phyloP scores from a whole-genome alignment of 768 basidiomycete genomes.

The Podaxis carcinomalis region DNA sequence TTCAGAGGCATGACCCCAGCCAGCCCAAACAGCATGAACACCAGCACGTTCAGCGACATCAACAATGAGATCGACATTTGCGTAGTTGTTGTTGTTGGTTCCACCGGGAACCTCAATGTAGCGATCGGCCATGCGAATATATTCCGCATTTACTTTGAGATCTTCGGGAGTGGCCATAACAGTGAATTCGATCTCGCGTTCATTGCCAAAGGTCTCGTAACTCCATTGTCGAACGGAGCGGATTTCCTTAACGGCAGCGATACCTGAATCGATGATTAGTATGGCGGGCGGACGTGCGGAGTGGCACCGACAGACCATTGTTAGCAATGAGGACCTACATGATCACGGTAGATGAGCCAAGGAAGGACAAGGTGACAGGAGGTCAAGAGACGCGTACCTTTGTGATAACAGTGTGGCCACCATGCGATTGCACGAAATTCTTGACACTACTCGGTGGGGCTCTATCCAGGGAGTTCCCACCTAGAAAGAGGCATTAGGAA shows the following conservation, averaged over 20 bases:
- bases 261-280: slow-evolving; percentile 52
- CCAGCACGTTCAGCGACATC: slow-evolving; percentile 96
- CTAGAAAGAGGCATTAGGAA: slow-evolving; percentile 36
- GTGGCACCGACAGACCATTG: slow-evolving; percentile 59
- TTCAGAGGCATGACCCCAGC: slow-evolving; percentile 99
- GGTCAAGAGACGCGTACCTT: slow-evolving; percentile 54
- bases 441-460: slow-evolving; percentile 75
- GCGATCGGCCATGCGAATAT: slow-evolving; percentile 99
- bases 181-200: slow-evolving; percentile 95
- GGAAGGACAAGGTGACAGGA: not conserved
- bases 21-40: slow-evolving; percentile 99
- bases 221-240: slow-evolving; percentile 99
- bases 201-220: slow-evolving; percentile 97
- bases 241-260: slow-evolving; percentile 99
- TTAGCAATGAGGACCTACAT: slow-evolving; percentile 94
- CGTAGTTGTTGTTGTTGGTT: slow-evolving; percentile 99
- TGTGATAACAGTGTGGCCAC: slow-evolving; percentile 98
- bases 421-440: slow-evolving; percentile 88
- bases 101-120: slow-evolving; percentile 99
- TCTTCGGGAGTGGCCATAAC: slow-evolving; percentile 99
- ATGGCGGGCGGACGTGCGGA: slow-evolving; percentile 1
- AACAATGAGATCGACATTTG: slow-evolving; percentile 98
- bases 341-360: slow-evolving; percentile 8
- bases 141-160: slow-evolving; percentile 97
- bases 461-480: slow-evolving; percentile 87